A percentile compares a stretch with the other conserved stretches of the same genome.
phyloP scores from a whole-genome alignment of 257 asterid genomes.

The Solanum phureja region DNA sequence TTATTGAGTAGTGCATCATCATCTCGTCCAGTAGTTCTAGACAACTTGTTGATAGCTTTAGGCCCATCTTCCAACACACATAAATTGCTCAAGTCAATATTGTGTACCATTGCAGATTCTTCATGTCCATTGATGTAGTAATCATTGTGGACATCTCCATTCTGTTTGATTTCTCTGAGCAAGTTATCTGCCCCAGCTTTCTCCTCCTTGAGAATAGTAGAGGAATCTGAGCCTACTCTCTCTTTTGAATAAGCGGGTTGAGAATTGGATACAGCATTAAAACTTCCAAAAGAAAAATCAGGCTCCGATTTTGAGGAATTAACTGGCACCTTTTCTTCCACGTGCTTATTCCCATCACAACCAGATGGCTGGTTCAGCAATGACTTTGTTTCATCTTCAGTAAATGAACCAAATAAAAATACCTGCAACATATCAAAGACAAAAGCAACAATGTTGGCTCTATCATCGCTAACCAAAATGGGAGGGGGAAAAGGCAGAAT shows the following conservation, averaged over 20 bases:
- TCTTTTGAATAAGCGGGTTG: constrained; percentile 17
- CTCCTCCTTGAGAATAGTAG: constrained; percentile 15
- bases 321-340: constrained; percentile 16
- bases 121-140: constrained; percentile 15
- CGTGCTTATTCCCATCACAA: constrained; percentile 6
- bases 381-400: constrained; percentile 70
- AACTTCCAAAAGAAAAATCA: constrained; percentile 45
- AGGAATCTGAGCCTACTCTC: constrained; percentile 7
- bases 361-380: constrained; percentile 27
- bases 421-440: constrained; percentile 27
- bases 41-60: constrained; percentile 12
- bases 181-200: constrained; percentile 12
- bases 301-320: constrained; percentile 19
- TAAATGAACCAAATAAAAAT: constrained; percentile 82
- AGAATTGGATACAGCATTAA: constrained; percentile 12
- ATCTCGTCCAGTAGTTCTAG: constrained; percentile 5
- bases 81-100: constrained; percentile 15
- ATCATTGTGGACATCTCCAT: constrained; percentile 28
- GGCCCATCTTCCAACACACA: constrained; percentile 21
- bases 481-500: neutral
- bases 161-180: constrained; percentile 22
- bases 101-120: constrained; percentile 12
- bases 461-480: neutral
- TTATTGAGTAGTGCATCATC: constrained; percentile 11
- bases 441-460: constrained; percentile 2